Conservation (phyloP, 2,329 filamentous ascomycete genomes). For the Cryphonectria radicalis region DNA sequence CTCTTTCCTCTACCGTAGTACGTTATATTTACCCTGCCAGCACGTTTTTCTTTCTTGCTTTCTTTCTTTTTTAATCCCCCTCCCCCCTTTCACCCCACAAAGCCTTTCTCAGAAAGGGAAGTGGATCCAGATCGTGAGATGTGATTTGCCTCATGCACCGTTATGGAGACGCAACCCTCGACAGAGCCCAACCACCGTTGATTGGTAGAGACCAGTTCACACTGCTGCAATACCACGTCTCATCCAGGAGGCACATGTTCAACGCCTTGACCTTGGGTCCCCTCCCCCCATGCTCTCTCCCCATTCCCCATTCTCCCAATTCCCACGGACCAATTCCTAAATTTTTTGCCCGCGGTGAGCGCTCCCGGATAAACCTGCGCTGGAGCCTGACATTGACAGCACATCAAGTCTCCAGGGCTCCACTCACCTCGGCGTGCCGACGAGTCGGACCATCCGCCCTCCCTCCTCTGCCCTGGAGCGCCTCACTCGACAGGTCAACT, state of each 20-base stretch:
- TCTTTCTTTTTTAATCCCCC: not conserved
- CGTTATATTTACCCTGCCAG: not conserved
- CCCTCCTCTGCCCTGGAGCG: not conserved
- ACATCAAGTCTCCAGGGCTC: conserved; percentile 15
- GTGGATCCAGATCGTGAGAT: conserved; percentile 4
- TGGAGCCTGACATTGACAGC: conserved; percentile 20
- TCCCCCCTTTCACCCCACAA: not conserved
- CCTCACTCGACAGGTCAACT: conserved; percentile 1
- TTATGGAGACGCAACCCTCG: not conserved
- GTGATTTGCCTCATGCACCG: conserved; percentile 12
- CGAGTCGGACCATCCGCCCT: conserved; percentile 19
- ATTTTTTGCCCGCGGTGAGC: conserved; percentile 17
- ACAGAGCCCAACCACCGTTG: conserved; percentile 2
- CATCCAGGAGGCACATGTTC: conserved; percentile 5
- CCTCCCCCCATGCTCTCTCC: not conserved
- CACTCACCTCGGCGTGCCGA: conserved; percentile 8
- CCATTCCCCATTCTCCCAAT: not conserved
- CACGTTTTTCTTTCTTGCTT: not conserved
- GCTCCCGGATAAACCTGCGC: conserved; percentile 11
- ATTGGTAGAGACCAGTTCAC: conserved; percentile 19
- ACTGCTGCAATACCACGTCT: conserved; percentile 21
- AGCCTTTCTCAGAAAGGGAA: not conserved
- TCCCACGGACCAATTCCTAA: not conserved
- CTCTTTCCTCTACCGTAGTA: not conserved
- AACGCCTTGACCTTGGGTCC: not conserved